Evolutionary conservation across 257 asterid species (phyloP).

Genomic region (Solanum boliviense): DNA sequence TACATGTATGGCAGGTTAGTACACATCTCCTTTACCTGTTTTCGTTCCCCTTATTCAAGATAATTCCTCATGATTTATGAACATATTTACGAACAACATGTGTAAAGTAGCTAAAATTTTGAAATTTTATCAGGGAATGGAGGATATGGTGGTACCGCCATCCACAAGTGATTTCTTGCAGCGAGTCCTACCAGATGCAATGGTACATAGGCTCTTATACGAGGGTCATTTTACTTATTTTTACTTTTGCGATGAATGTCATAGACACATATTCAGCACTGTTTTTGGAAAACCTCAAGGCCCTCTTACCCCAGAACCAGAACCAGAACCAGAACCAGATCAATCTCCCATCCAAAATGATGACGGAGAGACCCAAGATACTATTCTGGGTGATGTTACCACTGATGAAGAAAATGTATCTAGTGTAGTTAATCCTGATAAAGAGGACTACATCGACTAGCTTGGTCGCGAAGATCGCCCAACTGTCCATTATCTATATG

Average conservation of each 20-base stretch:
- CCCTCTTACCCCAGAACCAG: conserved; percentile 28
- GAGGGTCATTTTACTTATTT: conserved; percentile 89
- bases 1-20: conserved; percentile 96
- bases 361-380: conserved; percentile 18
- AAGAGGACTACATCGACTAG: neutral
- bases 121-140: conserved; percentile 44
- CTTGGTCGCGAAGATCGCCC: neutral
- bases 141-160: conserved; percentile 80
- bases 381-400: conserved; percentile 7
- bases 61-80: neutral
- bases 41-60: neutral
- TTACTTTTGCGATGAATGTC: conserved; percentile 79
- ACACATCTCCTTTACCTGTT: neutral
- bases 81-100: neutral
- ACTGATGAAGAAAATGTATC: conserved; percentile 7
- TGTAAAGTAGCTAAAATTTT: neutral
- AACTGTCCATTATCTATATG: neutral
- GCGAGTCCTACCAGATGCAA: conserved; percentile 74
- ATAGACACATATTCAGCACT: conserved; percentile 51
- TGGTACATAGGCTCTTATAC: conserved; percentile 73
- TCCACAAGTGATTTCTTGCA: conserved; percentile 65
- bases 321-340: neutral
- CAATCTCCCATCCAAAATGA: conserved; percentile 13
- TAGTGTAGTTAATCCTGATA: conserved; percentile 2
- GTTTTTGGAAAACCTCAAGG: conserved; percentile 76